Evolutionary conservation across 83 land plant genomes (phyloP).

Genomic region (Diphasiastrum complanatum): DNA sequence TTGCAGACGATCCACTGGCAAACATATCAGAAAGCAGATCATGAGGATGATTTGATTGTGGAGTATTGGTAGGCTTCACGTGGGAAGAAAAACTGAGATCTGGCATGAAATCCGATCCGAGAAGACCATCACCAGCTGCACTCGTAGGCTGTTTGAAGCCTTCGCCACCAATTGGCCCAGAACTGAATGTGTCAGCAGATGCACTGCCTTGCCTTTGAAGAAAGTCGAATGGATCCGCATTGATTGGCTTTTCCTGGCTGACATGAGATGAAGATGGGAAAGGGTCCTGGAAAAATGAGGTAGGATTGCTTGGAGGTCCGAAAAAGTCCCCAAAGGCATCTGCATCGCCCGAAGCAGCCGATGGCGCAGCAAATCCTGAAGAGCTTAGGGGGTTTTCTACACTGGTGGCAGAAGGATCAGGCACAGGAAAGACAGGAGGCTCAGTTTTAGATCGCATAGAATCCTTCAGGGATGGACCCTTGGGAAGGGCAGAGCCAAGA

Average conservation of each 20-base stretch:
- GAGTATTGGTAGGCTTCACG: too few relatives aligned
- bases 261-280: conserved; percentile 4
- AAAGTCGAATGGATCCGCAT: too few relatives aligned
- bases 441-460: neutral
- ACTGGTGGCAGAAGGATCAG: conserved; percentile 18
- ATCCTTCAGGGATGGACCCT: conserved; percentile 10
- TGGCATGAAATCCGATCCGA: too few relatives aligned
- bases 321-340: conserved; percentile 58
- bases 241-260: too few relatives aligned
- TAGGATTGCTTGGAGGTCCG: conserved; percentile 25
- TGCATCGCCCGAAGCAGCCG: conserved; percentile 5
- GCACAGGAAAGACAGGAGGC: neutral
- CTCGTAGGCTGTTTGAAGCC: too few relatives aligned
- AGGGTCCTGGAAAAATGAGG: conserved; percentile 12
- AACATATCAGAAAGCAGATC: conserved; percentile 18
- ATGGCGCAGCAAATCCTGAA: neutral
- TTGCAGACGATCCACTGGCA: conserved; percentile 5
- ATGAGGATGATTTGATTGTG: too few relatives aligned
- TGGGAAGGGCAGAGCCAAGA: conserved; percentile 28
- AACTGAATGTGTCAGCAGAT: too few relatives aligned
- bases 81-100: too few relatives aligned
- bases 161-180: too few relatives aligned
- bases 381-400: too few relatives aligned
- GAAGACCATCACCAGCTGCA: too few relatives aligned
- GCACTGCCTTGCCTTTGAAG: too few relatives aligned